Evolutionary conservation across 1,284 basidiomycete genomes (phyloP).

Genomic region (Trichosporon asahii): DNA sequence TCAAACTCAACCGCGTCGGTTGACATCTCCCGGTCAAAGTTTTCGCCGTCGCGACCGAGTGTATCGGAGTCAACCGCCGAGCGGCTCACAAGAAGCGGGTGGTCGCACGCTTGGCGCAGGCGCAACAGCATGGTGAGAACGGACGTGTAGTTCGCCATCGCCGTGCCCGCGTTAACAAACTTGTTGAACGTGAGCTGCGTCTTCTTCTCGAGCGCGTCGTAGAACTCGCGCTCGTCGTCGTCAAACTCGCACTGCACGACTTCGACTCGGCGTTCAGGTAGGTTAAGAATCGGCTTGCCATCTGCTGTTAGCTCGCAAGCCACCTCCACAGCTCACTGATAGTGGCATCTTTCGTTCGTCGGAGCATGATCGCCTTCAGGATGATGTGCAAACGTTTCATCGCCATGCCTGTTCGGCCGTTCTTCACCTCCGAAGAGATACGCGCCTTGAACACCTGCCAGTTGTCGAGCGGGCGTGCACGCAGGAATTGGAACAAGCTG

Average conservation of each 20-base stretch:
- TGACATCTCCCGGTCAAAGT: conserved; percentile 53
- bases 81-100: conserved; percentile 75
- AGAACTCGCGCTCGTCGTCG: conserved; percentile 73
- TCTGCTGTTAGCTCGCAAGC: conserved; percentile 51
- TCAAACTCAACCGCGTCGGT: conserved; percentile 63
- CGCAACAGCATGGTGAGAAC: conserved; percentile 79
- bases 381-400: conserved; percentile 84
- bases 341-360: conserved; percentile 76
- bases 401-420: conserved; percentile 64
- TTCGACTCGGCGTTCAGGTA: conserved; percentile 72
- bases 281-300: conserved; percentile 78
- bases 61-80: conserved; percentile 67
- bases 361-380: conserved; percentile 81
- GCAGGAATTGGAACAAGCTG: conserved; percentile 83
- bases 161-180: conserved; percentile 59
- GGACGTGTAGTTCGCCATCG: conserved; percentile 72
- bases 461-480: conserved; percentile 75
- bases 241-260: conserved; percentile 72
- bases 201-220: conserved; percentile 69
- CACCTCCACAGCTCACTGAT: conserved; percentile 49
- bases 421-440: conserved; percentile 76
- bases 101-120: conserved; percentile 87
- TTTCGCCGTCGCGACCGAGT: conserved; percentile 57
- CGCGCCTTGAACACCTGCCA: conserved; percentile 73
- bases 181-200: conserved; percentile 69